Base-by-base conservation (phyloP, 306 rosid genomes). In the Vicia villosa region DNA sequence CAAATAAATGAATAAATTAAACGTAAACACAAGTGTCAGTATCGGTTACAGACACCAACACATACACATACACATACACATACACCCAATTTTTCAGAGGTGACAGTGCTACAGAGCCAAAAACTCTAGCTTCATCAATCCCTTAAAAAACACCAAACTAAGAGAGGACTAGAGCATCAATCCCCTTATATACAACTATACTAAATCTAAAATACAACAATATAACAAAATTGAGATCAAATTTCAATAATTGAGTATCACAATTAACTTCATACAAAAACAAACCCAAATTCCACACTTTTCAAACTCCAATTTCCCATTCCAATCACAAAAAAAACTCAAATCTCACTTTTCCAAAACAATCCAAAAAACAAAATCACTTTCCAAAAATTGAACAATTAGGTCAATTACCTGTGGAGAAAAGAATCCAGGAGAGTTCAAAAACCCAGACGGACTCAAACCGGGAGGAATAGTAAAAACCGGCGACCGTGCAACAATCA, bases 351-450 rank as follows among this genome's bases (percentile, higher is more conserved):
- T 62, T 74, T 59, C 4, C 5, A 41, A 21, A 65, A 21, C 14
- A 49, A 32, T 45, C 15, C 46, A 74, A 21, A 20, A 63, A 81
- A 40, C 13, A 38, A 65, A 24, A 72, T n/a, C 74, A 74, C 64
- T 40, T 28, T 40, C 7, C 1, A 3, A 11, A 11, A 42, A 21
- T 14, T 37, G 16, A 9, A 5, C 1, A n/a, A 30, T 15, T 45
- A 41, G 38, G 37, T 22, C 1, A 70, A 70, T 81, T 74, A 95
- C 99, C 92, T 80, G 96, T 1, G 97, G 97, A 12, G 96, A 74
- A 81, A 89, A 95, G 82, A 95, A 87, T 0, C 91, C 95, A 0
- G 99, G 99, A 2, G 99, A 95, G 68, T 89, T 95, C n/a, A 95
- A 86, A 74, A 91, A 84, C 2, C 96, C 97, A 2, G 99, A 95